A percentile compares a stretch with the other conserved stretches of the same genome.
Conservation (phyloP, 129 eudicot species). For the Artemisia argyi region DNA sequence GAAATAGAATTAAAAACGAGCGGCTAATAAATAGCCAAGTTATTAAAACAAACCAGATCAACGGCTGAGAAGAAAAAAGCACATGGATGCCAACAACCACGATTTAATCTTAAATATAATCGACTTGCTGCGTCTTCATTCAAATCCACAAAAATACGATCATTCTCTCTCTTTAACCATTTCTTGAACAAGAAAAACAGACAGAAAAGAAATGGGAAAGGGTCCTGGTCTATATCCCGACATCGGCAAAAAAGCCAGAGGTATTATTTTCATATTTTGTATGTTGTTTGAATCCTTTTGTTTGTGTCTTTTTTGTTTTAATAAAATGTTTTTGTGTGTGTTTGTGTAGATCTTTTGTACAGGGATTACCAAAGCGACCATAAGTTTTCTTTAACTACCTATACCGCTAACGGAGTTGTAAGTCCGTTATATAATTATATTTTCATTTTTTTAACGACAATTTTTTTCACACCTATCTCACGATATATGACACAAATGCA, state of each 20-base stretch:
- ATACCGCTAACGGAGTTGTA: constrained; percentile 68
- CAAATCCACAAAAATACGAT: neutral
- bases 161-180: constrained; percentile 13
- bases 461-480: too few species aligned
- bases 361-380: constrained; percentile 84
- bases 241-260: constrained; percentile 86
- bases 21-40: constrained; percentile 15
- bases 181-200: constrained; percentile 1
- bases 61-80: constrained; percentile 31
- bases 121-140: neutral
- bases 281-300: neutral
- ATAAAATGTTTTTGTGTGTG: constrained; percentile 2
- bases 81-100: constrained; percentile 13
- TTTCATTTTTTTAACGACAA: too few species aligned
- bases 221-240: constrained; percentile 88
- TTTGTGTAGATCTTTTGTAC: constrained; percentile 72
- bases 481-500: too few species aligned
- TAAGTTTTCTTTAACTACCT: constrained; percentile 74
- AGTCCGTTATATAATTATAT: constrained; percentile 14
- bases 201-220: constrained; percentile 44
- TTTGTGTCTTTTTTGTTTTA: neutral
- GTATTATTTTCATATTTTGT: constrained; percentile 12
- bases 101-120: neutral
- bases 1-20: constrained; percentile 7
- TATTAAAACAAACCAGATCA: neutral